Percentiles rank a stretch among this genome's conserved stretches.
Evolutionary conservation across 148 eudicot species (phyloP).

Genomic region (Silene latifolia): DNA sequence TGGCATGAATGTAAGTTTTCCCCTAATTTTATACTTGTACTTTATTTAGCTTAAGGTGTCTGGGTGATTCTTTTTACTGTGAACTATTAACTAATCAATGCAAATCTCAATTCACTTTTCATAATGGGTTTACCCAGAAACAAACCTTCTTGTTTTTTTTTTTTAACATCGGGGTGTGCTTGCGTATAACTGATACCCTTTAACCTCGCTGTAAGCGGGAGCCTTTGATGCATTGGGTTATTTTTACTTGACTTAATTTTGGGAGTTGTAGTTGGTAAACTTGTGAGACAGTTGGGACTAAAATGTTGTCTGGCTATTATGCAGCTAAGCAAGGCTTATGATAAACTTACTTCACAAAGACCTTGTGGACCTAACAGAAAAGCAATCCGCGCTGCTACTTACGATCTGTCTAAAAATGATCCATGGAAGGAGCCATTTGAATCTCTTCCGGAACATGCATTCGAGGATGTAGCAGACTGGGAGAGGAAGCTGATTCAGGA

Average conservation of each 20-base stretch:
- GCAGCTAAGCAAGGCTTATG: slow-evolving; percentile 70
- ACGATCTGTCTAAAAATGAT: slow-evolving; percentile 79
- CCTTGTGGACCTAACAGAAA: slow-evolving; percentile 89
- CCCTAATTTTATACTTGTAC: neutral
- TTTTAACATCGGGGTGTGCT: neutral
- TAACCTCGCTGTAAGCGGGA: neutral
- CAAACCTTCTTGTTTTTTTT: neutral
- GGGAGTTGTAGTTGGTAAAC: neutral
- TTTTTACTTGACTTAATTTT: neutral
- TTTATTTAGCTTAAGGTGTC: neutral
- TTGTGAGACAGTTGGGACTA: slow-evolving; percentile 1
- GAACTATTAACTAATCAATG: neutral
- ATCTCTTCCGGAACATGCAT: slow-evolving; percentile 69
- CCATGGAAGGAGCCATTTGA: slow-evolving; percentile 81
- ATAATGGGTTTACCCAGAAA: neutral
- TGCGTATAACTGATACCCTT: neutral
- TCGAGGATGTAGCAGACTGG: slow-evolving; percentile 74
- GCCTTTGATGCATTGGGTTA: neutral
- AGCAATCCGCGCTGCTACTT: slow-evolving; percentile 87
- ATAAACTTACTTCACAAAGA: slow-evolving; percentile 59
- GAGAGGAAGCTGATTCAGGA: slow-evolving; percentile 84
- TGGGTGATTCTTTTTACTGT: neutral
- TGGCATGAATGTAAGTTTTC: slow-evolving; percentile 67
- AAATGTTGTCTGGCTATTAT: neutral
- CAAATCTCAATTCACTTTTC: neutral